Evolutionary conservation across 257 asterid genomes (phyloP).

Genomic region (Echium plantagineum): DNA sequence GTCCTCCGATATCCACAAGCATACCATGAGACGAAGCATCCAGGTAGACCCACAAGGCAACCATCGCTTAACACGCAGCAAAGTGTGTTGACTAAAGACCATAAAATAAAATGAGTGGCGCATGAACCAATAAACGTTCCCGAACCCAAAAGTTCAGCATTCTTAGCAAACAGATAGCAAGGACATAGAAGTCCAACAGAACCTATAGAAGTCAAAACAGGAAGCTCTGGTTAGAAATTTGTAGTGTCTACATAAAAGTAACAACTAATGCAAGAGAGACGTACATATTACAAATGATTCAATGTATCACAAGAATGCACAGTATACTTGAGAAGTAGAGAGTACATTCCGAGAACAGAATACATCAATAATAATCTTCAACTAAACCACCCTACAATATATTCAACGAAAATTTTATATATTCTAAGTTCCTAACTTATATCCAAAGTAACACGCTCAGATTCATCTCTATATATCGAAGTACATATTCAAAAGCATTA

Average conservation of each 20-base stretch:
- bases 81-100: conserved; percentile 57
- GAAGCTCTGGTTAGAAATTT: conserved; percentile 3
- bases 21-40: conserved; percentile 84
- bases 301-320: no score
- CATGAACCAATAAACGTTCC: conserved; percentile 58
- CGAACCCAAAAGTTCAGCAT: conserved; percentile 50
- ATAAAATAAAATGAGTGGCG: conserved; percentile 56
- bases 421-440: no score
- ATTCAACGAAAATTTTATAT: no score
- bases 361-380: no score
- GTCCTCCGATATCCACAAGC: conserved; percentile 78
- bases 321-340: no score
- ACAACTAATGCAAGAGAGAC: no score
- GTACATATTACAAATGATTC: no score
- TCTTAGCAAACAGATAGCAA: conserved; percentile 77
- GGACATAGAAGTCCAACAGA: conserved; percentile 71
- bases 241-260: background rate
- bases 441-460: no score
- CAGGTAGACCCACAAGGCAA: conserved; percentile 66
- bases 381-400: no score
- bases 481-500: no score
- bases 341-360: no score
- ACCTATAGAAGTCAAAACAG: conserved; percentile 35
- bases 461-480: no score
- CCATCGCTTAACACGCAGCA: conserved; percentile 82